These are phyloP conservation scores for Lolium perenne DNA, from an alignment of 176 grass and related monocot genomes.

Conservation along the genomic window DNA sequence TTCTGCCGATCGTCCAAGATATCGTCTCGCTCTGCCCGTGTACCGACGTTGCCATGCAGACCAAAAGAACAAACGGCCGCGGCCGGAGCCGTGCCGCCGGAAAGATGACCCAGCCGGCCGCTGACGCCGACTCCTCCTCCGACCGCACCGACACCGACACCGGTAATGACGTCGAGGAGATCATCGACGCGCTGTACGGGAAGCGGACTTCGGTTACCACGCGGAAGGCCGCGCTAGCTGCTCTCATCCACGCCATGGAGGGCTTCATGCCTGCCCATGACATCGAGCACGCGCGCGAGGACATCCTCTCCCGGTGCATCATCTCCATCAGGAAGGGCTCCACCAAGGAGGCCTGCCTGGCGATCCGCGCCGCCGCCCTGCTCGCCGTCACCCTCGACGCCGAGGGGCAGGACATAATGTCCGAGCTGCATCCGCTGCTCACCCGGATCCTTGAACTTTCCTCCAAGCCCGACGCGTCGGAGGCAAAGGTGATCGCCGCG, in stretches of 20 bases:
- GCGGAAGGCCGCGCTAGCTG: background rate
- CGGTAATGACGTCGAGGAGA: background rate
- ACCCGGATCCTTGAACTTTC: slow-evolving; percentile 61
- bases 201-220: background rate
- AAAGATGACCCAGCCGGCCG: background rate
- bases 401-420: slow-evolving; percentile 65
- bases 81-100: background rate
- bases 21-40: too few species aligned
- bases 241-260: background rate
- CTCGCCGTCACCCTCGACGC: background rate
- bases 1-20: too few species aligned
- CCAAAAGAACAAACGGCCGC: background rate
- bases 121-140: background rate
- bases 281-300: background rate
- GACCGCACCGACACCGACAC: background rate
- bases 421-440: slow-evolving; percentile 62
- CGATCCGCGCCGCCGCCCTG: slow-evolving; percentile 67
- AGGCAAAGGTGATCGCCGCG: slow-evolving; percentile 61
- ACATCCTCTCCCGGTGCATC: background rate
- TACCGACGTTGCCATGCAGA: background rate
- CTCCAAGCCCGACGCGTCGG: slow-evolving; percentile 41
- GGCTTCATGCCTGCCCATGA: background rate
- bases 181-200: background rate
- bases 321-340: slow-evolving; percentile 80
- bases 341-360: slow-evolving; percentile 69